Conservation (phyloP, 2,329 filamentous ascomycete genomes). For the Trichothecium sympodiale region DNA sequence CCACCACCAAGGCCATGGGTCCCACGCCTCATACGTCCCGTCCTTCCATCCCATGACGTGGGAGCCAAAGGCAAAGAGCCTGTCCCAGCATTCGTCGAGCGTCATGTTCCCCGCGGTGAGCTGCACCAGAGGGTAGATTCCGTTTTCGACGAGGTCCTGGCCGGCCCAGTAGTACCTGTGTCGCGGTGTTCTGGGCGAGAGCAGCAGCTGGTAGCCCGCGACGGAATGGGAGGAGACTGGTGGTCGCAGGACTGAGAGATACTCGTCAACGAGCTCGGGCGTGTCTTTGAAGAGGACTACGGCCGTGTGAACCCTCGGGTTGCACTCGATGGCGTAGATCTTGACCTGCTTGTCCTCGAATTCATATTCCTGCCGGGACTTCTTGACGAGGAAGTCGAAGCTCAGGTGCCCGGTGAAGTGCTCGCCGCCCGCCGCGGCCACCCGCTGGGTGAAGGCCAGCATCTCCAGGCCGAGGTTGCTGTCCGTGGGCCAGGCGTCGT, state of each 20-base stretch:
- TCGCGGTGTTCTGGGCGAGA: slow-evolving; percentile 12
- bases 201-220: neutral
- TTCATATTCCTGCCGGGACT: neutral
- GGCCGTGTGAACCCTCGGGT: slow-evolving; percentile 58
- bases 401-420: slow-evolving; percentile 58
- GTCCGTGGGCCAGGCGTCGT: slow-evolving; percentile 43
- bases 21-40: slow-evolving; percentile 39
- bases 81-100: slow-evolving; percentile 9
- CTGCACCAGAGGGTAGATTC: slow-evolving; percentile 29
- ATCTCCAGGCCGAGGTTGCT: slow-evolving; percentile 47
- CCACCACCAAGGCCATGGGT: slow-evolving; percentile 46
- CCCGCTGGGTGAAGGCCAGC: slow-evolving; percentile 51
- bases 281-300: slow-evolving; percentile 46
- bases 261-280: slow-evolving; percentile 36
- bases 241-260: slow-evolving; percentile 34
- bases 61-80: slow-evolving; percentile 15
- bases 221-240: neutral
- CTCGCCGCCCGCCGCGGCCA: slow-evolving; percentile 37
- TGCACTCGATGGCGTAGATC: slow-evolving; percentile 62
- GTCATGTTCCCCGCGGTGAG: slow-evolving; percentile 13
- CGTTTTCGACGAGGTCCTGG: slow-evolving; percentile 47
- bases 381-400: slow-evolving; percentile 54
- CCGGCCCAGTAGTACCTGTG: slow-evolving; percentile 50
- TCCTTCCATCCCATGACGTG: slow-evolving; percentile 42
- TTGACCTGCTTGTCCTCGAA: slow-evolving; percentile 18